Evolutionary conservation across 2,329 filamentous ascomycete genomes (phyloP), one percentile per base, ranked within the genome.

Genomic region (Fusarium sterilihyphosum): DNA sequence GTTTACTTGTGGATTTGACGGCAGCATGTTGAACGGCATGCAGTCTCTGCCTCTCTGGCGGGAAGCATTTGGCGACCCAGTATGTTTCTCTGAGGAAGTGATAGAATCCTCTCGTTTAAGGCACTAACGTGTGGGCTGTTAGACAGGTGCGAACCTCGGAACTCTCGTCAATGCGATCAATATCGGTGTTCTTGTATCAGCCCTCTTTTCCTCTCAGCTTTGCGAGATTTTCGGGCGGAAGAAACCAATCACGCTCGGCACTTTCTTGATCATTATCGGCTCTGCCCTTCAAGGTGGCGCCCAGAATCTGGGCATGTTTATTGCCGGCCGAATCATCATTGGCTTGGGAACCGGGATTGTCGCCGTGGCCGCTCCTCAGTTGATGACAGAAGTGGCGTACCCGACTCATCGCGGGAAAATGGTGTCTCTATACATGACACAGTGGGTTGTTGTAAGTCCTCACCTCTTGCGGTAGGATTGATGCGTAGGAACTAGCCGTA

Each of bases 81-180:
- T 46, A 46, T 26, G 43, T 46, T 35, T 35, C 33, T 35, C 33
- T 35, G 33, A 1, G 33, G 33, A 35, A 35, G 33, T 16, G 3
- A 35, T 35, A 16, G 14, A 35, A 35, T 35, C 33, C 3, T 35
- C 7, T 18, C 7, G 11, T 24, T 17, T 12, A 24, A 44, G n/a
- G 0, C n/a, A 2, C 43, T 44, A 12, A 44, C 17, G 0, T 12
- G n/a, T 26, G 43, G 13, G n/a, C 7, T 3, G 11, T 26, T 26
- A 46, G 43, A 46, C 43, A 46, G n/a, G 43, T 18, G 43, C 43
- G 18, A 46, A 46, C 43, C 43, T 46, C 43, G 43, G 43, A 4
- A 46, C 43, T 46, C 43, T 46, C 24, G 43, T 46, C 5, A 46
- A 46, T 26, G 43, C 43, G 11, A 46, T 46, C 5, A 46, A 46